These are phyloP conservation scores for Yamagishiella unicocca DNA, from an alignment of 139 green algal genomes.

Conservation along the genomic window DNA sequence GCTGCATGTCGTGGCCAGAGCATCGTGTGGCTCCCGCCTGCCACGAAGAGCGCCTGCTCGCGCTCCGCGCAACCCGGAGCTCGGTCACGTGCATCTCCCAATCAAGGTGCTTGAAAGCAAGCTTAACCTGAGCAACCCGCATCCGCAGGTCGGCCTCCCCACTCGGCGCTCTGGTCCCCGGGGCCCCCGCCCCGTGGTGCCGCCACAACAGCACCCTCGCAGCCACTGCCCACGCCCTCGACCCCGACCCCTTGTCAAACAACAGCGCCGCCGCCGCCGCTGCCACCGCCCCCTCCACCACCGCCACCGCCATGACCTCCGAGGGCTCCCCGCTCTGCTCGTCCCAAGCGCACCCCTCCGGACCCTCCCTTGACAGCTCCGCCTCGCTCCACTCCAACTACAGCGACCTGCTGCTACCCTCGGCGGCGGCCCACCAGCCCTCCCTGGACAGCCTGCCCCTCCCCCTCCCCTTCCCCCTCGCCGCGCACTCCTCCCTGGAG, in stretches of 20 bases:
- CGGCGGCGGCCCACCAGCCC: too few relatives aligned
- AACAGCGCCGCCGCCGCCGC: too few relatives aligned
- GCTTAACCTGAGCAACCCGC: too few relatives aligned
- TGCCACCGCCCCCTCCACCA: too few relatives aligned
- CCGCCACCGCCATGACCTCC: background rate
- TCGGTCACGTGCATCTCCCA: too few relatives aligned
- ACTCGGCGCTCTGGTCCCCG: background rate
- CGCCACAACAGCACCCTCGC: background rate
- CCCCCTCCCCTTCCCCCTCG: background rate
- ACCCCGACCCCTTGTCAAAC: too few relatives aligned
- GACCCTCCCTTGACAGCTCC: background rate
- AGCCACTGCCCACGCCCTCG: too few relatives aligned
- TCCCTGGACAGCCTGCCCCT: background rate
- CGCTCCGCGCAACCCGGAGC: too few relatives aligned
- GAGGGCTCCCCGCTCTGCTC: background rate
- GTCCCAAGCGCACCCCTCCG: background rate
- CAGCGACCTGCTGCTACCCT: background rate
- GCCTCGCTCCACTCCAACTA: background rate
- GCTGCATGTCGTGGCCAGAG: too few relatives aligned
- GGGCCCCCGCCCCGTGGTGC: background rate
- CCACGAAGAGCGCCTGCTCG: too few relatives aligned
- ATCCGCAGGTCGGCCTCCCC: background rate
- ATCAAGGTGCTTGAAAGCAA: too few relatives aligned
- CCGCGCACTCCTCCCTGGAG: constrained; percentile 1
- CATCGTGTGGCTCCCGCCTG: too few relatives aligned